Percentiles rank a stretch among this genome's conserved stretches.
Evolutionary conservation across 2,329 filamentous ascomycete species (phyloP).

Genomic region (Colletotrichum limetticola): DNA sequence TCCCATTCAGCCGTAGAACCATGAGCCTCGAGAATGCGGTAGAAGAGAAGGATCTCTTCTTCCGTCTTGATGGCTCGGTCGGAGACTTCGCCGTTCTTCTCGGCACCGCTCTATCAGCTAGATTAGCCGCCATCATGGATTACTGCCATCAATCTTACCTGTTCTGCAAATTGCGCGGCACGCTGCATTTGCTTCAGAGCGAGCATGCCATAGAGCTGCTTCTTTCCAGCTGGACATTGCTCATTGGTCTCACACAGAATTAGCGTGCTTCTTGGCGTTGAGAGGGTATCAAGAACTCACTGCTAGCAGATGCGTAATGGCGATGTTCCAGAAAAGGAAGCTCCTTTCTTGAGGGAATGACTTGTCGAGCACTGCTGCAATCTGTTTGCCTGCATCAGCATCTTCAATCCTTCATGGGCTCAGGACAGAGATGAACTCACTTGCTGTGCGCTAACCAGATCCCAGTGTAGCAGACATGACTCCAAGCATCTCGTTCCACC

Average conservation of each 20-base stretch:
- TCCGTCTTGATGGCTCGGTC: constrained; percentile 54
- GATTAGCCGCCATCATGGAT: not conserved
- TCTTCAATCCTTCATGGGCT: not conserved
- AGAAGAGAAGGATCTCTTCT: constrained; percentile 62
- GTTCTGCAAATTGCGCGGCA: constrained; percentile 57
- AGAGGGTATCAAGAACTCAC: constrained; percentile 47
- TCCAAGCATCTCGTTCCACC: constrained; percentile 58
- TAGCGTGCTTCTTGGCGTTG: not conserved
- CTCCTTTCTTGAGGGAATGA: constrained; percentile 59
- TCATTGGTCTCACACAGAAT: constrained; percentile 51
- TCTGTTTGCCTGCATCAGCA: constrained; percentile 47
- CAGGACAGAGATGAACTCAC: constrained; percentile 44
- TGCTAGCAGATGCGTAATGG: constrained; percentile 63
- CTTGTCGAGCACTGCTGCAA: constrained; percentile 64
- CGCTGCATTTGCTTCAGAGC: constrained; percentile 62
- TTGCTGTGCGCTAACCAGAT: constrained; percentile 67
- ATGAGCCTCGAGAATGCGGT: constrained; percentile 57
- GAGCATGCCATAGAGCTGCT: constrained; percentile 62
- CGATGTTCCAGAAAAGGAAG: constrained; percentile 66
- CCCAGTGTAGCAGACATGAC: constrained; percentile 64
- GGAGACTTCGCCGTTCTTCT: constrained; percentile 22
- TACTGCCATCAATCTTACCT: constrained; percentile 44
- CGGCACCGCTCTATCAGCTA: not conserved
- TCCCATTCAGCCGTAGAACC: constrained; percentile 54
- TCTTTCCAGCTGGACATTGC: constrained; percentile 59